A percentile compares a stretch with the other conserved stretches of the same genome.
phyloP scores from a whole-genome alignment of 2,329 filamentous ascomycete genomes.

The Hypoxylon sp. region DNA sequence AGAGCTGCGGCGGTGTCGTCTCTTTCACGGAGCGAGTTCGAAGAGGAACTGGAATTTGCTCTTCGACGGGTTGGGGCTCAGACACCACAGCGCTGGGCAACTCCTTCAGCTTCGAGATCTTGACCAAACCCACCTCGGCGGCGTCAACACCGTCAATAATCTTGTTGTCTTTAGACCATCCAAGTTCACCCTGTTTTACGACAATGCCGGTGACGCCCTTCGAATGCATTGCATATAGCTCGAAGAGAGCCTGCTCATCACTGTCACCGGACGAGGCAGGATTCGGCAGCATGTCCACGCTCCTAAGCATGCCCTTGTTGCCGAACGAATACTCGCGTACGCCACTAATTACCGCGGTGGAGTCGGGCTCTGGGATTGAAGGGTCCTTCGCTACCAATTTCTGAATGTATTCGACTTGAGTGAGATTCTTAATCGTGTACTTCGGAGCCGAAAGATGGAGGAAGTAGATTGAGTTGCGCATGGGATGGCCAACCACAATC shows the following conservation, averaged over 20 bases:
- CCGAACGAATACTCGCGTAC: constrained; percentile 94
- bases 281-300: constrained; percentile 85
- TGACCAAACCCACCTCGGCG: constrained; percentile 77
- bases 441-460: constrained; percentile 93
- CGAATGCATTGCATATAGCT: constrained; percentile 97
- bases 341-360: constrained; percentile 96
- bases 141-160: constrained; percentile 84
- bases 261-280: constrained; percentile 72
- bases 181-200: constrained; percentile 88
- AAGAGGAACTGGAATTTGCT: constrained; percentile 50
- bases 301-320: constrained; percentile 86
- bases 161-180: constrained; percentile 92
- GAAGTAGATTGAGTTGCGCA: constrained; percentile 97
- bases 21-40: constrained; percentile 46
- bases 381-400: constrained; percentile 79
- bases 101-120: constrained; percentile 75
- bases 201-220: constrained; percentile 92
- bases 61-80: constrained; percentile 60
- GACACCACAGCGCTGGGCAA: constrained; percentile 60
- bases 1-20: constrained; percentile 44
- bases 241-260: constrained; percentile 83
- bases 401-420: constrained; percentile 88
- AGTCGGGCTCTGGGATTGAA: constrained; percentile 84
- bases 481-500: constrained; percentile 94
- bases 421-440: constrained; percentile 84